Conservation (phyloP, 2,329 filamentous ascomycete species). For the Cladosporium austrohemisphaericum region DNA sequence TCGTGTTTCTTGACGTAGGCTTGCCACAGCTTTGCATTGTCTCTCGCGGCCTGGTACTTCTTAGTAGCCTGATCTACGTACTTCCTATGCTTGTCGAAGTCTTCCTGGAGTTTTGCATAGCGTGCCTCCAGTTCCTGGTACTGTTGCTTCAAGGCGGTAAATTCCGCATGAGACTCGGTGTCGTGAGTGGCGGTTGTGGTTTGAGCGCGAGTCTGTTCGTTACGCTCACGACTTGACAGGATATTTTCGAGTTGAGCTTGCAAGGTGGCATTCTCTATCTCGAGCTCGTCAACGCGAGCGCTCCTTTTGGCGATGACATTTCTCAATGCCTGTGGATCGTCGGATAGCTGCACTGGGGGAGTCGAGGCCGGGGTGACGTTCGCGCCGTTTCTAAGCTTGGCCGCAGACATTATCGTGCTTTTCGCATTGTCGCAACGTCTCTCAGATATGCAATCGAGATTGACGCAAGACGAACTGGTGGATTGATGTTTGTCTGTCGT, state of each 20-base stretch:
- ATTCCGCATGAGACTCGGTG: neutral
- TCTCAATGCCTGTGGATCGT: neutral
- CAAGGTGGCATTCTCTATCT: conserved; percentile 25
- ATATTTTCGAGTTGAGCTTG: conserved; percentile 25
- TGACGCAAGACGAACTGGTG: neutral
- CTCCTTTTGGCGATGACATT: conserved; percentile 1
- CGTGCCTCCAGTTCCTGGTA: conserved; percentile 28
- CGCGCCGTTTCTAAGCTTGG: neutral
- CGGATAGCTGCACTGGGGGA: neutral
- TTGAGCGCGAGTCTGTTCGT: conserved; percentile 18
- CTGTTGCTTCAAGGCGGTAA: conserved; percentile 15
- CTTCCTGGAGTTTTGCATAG: conserved; percentile 30
- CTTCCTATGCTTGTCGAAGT: conserved; percentile 20
- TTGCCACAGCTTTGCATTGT: conserved; percentile 33
- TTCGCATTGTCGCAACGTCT: neutral
- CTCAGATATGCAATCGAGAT: neutral
- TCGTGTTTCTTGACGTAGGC: conserved; percentile 20
- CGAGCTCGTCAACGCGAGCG: conserved; percentile 19
- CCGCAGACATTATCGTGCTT: neutral
- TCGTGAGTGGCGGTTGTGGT: neutral
- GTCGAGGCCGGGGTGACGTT: neutral
- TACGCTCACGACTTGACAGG: conserved; percentile 29
- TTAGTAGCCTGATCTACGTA: conserved; percentile 28
- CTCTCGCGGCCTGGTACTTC: conserved; percentile 36
- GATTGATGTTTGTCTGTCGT: too few species aligned